Evolutionary conservation across 1,284 basidiomycete genomes (phyloP).

Genomic region (Sphagnurus paluster): DNA sequence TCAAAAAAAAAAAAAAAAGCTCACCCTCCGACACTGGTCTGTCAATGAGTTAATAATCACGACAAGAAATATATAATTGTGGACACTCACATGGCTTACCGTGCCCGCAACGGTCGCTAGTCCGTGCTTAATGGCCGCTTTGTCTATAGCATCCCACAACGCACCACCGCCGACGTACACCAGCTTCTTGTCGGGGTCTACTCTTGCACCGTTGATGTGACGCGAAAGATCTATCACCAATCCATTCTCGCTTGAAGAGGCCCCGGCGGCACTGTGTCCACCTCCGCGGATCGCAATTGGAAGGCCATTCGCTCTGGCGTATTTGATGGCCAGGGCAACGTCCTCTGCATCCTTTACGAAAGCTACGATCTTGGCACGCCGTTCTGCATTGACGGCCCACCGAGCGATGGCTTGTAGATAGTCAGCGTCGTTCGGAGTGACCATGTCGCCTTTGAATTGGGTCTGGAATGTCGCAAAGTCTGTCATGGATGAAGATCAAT

Average conservation of each 20-base stretch:
- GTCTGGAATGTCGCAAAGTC: constrained; percentile 20
- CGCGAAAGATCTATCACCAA: constrained; percentile 59
- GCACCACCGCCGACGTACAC: constrained; percentile 55
- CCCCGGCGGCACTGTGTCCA: constrained; percentile 50
- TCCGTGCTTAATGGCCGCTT: no score
- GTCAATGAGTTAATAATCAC: constrained; percentile 4
- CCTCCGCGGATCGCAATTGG: constrained; percentile 51
- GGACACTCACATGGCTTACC: constrained; percentile 49
- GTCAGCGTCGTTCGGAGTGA: constrained; percentile 38
- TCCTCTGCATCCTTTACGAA: constrained; percentile 44
- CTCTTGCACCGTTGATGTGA: constrained; percentile 39
- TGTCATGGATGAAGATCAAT: no score
- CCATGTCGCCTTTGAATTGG: constrained; percentile 43
- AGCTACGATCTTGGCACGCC: constrained; percentile 45
- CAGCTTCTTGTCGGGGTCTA: constrained; percentile 43
- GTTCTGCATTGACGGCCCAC: constrained; percentile 46
- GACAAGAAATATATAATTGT: neutral
- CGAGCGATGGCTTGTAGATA: constrained; percentile 43
- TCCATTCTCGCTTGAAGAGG: constrained; percentile 50
- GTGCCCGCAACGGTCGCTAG: constrained; percentile 54
- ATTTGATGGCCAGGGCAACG: constrained; percentile 41
- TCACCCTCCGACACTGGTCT: constrained; percentile 57
- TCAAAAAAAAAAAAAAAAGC: constrained; percentile 11
- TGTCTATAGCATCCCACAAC: constrained; percentile 52
- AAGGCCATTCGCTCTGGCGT: constrained; percentile 36